Percentiles rank a stretch among this genome's conserved stretches.
These are phyloP conservation scores for Closterium sp. DNA, from an alignment of 139 green algal genomes.

Conservation along the genomic window DNA sequence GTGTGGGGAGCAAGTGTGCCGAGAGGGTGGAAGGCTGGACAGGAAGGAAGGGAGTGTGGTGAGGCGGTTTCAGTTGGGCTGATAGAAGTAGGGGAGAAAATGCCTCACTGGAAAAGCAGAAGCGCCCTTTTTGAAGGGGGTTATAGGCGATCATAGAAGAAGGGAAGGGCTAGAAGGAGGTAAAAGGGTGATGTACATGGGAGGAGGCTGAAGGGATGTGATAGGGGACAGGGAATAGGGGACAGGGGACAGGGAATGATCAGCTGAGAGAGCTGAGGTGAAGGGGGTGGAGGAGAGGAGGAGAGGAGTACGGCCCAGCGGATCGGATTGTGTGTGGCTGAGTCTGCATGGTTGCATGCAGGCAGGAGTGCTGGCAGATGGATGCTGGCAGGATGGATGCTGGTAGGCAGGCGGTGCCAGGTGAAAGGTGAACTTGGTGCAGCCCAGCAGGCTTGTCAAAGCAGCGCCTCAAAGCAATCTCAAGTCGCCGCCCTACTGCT, in stretches of 20 bases:
- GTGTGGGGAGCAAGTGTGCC: no score
- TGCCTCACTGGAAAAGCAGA: neutral
- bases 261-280: neutral
- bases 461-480: neutral
- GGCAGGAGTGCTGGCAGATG: neutral
- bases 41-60: neutral
- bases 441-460: neutral
- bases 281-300: neutral
- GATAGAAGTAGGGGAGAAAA: neutral
- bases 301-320: no score
- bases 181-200: no score
- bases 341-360: no score
- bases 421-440: neutral
- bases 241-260: neutral
- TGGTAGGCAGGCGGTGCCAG: neutral
- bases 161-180: no score
- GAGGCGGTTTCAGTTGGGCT: neutral
- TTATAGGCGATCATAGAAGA: no score
- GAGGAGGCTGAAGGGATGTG: no score
- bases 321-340: no score
- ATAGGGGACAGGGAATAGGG: neutral
- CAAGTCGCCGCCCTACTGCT: no score
- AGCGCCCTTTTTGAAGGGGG: no score
- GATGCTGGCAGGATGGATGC: neutral
- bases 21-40: neutral